Evolutionary conservation across 2,329 filamentous ascomycete species (phyloP), one percentile per base, ranked within the genome.

Genomic region (Aspergillus transmontanensis): DNA sequence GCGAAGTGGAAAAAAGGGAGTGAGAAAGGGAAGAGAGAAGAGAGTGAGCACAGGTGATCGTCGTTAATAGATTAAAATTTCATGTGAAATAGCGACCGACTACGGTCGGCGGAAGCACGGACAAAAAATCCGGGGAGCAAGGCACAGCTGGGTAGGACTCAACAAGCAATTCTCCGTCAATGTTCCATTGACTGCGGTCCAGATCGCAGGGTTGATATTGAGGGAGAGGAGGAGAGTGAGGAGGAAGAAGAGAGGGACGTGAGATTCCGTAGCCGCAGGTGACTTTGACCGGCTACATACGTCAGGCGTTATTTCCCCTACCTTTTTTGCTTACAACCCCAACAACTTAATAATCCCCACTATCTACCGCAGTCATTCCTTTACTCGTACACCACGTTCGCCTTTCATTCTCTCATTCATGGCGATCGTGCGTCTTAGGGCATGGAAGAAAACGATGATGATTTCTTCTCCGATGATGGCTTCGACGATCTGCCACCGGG

Each of bases 401-500:
- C 45, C 23, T 26, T 39, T 57, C 56, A 57, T 64, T 53, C 57
- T 43, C 26, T 46, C 41, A 58, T 62, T 62, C 53, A 78, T 79
- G 76, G 76, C 76, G 68, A 67, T 65, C 66, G 53, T 67, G 57
- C 56, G 54, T 57, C 58, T 28, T 61, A 73, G 78, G 79, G 78
- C 72, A 82, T 82, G 81, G 81, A 81, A 75, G 76, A 77, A 71
- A 78, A 76, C 73, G 80, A 81, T 70, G 79, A 82, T 72, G 80
- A 81, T 62, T 78, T 78, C 69, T 82, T 82, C 72, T 82, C 79
- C 62, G 81, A 82, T 67, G 79, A 82, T 65, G 77, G 76, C 65
- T 78, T 81, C 69, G 81, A 82, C 63, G 77, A 76, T 62, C 73
- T 83, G 59, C 77, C 80, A 51, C 73, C 78, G 32, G 72, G 79